phyloP scores from a whole-genome alignment of 2,329 filamentous ascomycete species.

The Teratosphaeria gauchensis region DNA sequence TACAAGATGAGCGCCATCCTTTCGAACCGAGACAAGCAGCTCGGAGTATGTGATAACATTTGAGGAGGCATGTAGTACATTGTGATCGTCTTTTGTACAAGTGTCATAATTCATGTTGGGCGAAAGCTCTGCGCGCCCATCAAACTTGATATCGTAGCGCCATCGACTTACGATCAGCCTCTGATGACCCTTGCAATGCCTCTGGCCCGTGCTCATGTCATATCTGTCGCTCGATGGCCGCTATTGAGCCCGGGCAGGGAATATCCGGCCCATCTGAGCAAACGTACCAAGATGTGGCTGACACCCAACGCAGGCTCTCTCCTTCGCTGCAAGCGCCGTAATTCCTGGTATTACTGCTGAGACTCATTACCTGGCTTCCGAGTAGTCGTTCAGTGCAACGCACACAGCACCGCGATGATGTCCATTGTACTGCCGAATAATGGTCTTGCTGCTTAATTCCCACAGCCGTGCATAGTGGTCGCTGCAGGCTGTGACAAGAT shows the following conservation, averaged over 20 bases:
- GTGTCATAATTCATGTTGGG: background rate
- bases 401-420: slow-evolving; percentile 88
- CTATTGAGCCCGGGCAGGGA: background rate
- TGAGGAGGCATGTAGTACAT: background rate
- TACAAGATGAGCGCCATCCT: too few relatives aligned
- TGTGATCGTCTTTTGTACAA: background rate
- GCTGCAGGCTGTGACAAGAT: slow-evolving; percentile 84
- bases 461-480: slow-evolving; percentile 89
- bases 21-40: too few relatives aligned
- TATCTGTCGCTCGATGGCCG: background rate
- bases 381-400: slow-evolving; percentile 74
- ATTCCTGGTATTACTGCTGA: background rate
- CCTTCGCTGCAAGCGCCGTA: background rate
- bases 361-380: slow-evolving; percentile 14
- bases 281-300: too few relatives aligned
- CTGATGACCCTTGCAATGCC: background rate
- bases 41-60: background rate
- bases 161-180: background rate
- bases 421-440: slow-evolving; percentile 91
- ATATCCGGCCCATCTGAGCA: too few relatives aligned
- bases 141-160: background rate
- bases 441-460: slow-evolving; percentile 77
- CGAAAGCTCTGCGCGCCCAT: background rate
- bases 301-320: background rate
- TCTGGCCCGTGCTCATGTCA: background rate